Evolutionary conservation across 176 grass and related monocot species (phyloP).

Genomic region (Alloteropsis semialata): DNA sequence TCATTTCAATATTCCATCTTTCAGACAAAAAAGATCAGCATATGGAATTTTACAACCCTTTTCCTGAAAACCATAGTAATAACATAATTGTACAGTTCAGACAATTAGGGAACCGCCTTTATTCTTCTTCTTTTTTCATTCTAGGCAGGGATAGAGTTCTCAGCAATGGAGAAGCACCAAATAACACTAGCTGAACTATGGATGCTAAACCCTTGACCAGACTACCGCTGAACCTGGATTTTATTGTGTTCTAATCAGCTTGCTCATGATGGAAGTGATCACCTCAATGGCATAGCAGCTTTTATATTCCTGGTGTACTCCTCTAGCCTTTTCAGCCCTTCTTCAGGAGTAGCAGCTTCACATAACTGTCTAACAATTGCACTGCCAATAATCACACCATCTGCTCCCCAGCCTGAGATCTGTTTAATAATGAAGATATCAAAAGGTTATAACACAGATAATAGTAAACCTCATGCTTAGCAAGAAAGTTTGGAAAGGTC

Average conservation of each 20-base stretch:
- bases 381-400: slow-evolving; percentile 93
- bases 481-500: background rate
- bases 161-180: background rate
- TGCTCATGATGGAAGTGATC: background rate
- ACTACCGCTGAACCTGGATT: background rate
- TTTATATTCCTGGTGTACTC: slow-evolving; percentile 71
- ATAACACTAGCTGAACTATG: background rate
- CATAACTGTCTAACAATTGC: slow-evolving; percentile 82
- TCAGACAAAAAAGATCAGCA: background rate
- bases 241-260: background rate
- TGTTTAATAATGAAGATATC: slow-evolving; percentile 18
- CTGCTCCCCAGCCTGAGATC: slow-evolving; percentile 85
- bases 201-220: background rate
- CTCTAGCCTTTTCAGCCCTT: slow-evolving; percentile 73
- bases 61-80: background rate
- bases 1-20: slow-evolving; percentile 26
- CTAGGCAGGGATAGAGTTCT: background rate
- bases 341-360: slow-evolving; percentile 68
- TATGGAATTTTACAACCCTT: background rate
- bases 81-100: background rate
- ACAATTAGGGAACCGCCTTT: background rate
- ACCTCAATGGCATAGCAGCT: slow-evolving; percentile 59
- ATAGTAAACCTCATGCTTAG: background rate
- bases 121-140: slow-evolving; percentile 15
- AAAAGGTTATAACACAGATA: background rate